Evolutionary conservation across 1,139 yeast species (phyloP), one percentile per base, ranked within the genome.

Genomic region (Geotrichum fermentans): DNA sequence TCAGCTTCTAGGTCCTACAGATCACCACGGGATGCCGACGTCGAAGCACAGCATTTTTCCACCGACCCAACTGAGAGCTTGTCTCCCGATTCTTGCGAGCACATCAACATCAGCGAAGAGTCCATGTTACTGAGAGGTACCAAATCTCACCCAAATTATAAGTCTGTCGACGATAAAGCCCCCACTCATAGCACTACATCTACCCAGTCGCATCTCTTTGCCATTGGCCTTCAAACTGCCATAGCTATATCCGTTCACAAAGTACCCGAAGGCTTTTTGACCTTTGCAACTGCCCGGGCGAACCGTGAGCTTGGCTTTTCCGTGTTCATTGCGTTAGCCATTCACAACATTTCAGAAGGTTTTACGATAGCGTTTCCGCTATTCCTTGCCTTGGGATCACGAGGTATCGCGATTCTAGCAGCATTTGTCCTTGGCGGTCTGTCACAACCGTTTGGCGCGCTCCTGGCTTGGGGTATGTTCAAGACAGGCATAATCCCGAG

Each of bases 311-410:
- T 89, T 24, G 97, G 97, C 0, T 61, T 88, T 30, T 77, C 88
- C 16, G 87, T 92, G 11, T 90, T 92, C 60, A 64, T 89, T 22
- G 88, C 96, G 49, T 73, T 92, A 59, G 79, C 90, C 20, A 78
- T 90, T 29, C 98, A 92, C 68, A 92, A 92, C 66, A 81, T 88
- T 57, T 83, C 90, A 14, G 98, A 92, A 66, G 98, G 98, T 0
- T 89, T 92, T 63, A 80, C 94, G 21, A 89, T 92, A 86, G 88
- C 96, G 17, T 73, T 90, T 51, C 98, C 98, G 0, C 71, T 92
- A 38, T 92, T 82, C 62, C 77, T 89, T 49, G 88, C 94, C 20
- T 63, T 82, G 39, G 71, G 74, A 46, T 75, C 78, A 1, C 79
- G 95, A 56, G 58, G 74, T 38, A 75, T 78, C 56, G 95, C 97